Evolutionary conservation across 148 eudicot species (phyloP), one percentile per base, ranked within the genome.

Genomic region (Linanthus parryae): DNA sequence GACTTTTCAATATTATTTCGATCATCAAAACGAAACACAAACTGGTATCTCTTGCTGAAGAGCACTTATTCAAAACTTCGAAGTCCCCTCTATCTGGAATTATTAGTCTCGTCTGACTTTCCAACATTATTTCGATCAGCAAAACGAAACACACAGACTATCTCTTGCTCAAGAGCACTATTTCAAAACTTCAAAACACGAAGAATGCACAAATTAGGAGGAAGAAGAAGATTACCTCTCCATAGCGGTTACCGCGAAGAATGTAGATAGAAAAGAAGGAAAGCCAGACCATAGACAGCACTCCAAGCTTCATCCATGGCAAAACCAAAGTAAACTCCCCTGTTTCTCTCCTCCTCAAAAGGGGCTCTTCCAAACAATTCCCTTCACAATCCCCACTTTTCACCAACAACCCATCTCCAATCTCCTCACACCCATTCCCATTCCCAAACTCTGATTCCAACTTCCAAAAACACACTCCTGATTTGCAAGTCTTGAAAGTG

Each of bases 201-300:
- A n/a, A n/a, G n/a, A n/a, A n/a, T n/a, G n/a, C n/a, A n/a, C n/a
- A n/a, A n/a, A n/a, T n/a, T n/a, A n/a, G n/a, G n/a, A n/a, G n/a
- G n/a, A 30, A 25, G n/a, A 35, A 22, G 20, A 36, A 21, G 14
- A n/a, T 8, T 58, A 81, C 87, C 69, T 71, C 78, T 57, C 76
- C 83, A 55, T 68, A 40, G 42, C 76, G 54, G 42, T 74, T 67
- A 47, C 88, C 88, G 0, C 66, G 78, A 26, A 81, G 71, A 63
- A 78, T 60, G 49, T 77, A 59, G n/a, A 81, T 30, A 24, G 58
- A 28, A 38, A 72, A 63, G 48, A 81, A 81, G 13, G 71, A 62
- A 48, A 81, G 52, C 88, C 88, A 81, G 25, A 81, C 64, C 54
- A 72, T 9, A 20, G 63, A 19, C 61, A 81, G 59, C 7, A 69